Evolutionary conservation across 495 filamentous ascomycete genomes (phyloP).

Genomic region (Penicillium desertorum): DNA sequence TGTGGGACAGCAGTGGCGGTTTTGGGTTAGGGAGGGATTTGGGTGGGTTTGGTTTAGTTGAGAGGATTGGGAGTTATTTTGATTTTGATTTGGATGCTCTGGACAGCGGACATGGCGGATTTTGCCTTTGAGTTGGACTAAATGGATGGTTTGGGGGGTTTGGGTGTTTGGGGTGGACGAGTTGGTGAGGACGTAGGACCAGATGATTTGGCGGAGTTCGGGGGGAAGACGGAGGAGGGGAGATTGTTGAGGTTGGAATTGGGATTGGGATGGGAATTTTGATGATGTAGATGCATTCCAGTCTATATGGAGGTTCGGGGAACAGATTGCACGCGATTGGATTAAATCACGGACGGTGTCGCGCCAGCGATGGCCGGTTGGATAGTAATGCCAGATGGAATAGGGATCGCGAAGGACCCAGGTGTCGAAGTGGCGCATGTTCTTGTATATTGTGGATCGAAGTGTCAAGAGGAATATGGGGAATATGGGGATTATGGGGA

Average conservation of each 20-base stretch:
- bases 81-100: not conserved
- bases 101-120: constrained; percentile 43
- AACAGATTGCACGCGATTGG: constrained; percentile 42
- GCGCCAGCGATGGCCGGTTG: constrained; percentile 43
- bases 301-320: constrained; percentile 25
- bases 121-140: constrained; percentile 44
- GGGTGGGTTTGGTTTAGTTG: not conserved
- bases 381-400: constrained; percentile 48
- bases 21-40: constrained; percentile 28
- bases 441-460: constrained; percentile 5
- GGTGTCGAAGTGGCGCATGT: constrained; percentile 50
- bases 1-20: constrained; percentile 42
- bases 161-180: not conserved
- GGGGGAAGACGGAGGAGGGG: constrained; percentile 42
- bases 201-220: constrained; percentile 58
- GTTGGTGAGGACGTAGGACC: constrained; percentile 48
- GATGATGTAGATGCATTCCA: not conserved
- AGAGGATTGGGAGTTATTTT: not conserved
- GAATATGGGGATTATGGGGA: not conserved
- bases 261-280: constrained; percentile 11
- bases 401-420: constrained; percentile 50
- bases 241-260: constrained; percentile 27
- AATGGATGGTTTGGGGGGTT: constrained; percentile 40
- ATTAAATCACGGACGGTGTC: constrained; percentile 44
- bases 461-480: not conserved